Percentiles rank a stretch among this genome's conserved stretches.
Conservation (phyloP, 192 early-diverging fungal genomes). For the Haplosporangium gracile region DNA sequence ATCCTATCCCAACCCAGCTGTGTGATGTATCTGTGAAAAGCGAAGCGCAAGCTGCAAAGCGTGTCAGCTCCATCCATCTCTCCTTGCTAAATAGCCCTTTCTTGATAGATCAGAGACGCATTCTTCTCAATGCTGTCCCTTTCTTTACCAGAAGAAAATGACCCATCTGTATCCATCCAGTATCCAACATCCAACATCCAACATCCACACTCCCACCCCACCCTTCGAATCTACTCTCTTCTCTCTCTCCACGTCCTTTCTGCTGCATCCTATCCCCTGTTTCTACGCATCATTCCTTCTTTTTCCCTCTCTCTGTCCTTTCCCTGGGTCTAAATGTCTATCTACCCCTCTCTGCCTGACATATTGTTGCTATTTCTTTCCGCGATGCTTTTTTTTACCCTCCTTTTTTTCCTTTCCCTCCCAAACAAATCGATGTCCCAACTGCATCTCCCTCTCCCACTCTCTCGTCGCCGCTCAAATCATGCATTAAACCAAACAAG, state of each 20-base stretch:
- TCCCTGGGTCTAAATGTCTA: background rate
- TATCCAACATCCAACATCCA: background rate
- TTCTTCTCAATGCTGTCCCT: background rate
- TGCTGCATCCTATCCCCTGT: slow-evolving; percentile 1
- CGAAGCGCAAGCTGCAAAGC: too few species aligned
- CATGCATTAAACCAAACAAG: slow-evolving; percentile 5
- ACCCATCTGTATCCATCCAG: background rate
- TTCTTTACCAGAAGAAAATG: background rate
- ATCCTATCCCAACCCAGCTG: too few species aligned
- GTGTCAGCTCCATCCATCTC: background rate
- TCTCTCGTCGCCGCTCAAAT: background rate
- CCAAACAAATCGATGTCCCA: background rate
- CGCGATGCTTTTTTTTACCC: background rate
- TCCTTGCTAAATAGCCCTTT: background rate
- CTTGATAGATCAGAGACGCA: background rate
- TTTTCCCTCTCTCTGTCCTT: background rate
- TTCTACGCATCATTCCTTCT: background rate
- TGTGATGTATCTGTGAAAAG: too few species aligned
- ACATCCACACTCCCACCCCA: background rate
- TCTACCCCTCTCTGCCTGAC: background rate
- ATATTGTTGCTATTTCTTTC: background rate
- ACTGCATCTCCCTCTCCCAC: background rate
- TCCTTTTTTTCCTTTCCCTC: background rate
- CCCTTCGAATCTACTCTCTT: background rate
- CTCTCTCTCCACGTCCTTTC: background rate